Base-by-base conservation (phyloP, 176 grass and related monocot genomes). In the Oryza coarctata region DNA sequence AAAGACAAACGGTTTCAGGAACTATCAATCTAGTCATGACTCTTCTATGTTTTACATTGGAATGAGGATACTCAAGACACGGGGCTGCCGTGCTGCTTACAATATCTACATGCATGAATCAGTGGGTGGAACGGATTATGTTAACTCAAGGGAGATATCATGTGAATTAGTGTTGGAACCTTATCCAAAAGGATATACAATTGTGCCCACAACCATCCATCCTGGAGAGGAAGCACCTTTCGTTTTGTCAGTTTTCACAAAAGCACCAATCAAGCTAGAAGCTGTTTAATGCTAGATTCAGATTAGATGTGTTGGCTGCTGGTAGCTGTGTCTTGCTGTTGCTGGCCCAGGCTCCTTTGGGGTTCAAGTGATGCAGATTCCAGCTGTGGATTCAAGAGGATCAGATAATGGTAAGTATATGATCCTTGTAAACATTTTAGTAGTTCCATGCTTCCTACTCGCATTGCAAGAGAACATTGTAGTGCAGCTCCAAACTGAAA, bases 41-140 rank as follows among this genome's bases (percentile, higher is more conserved):
- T 95, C 93, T 39, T 92, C 93, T 32, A 92, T 99, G 93, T 99
- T 95, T 68, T 99, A 93, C 71, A 95, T 99, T 50, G 96, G 96
- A 88, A 86, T 95, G 96, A 87, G 96, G 85, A 99, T 99, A 91
- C 93, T 99, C 65, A 99, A 99, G 84, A 99, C 96, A 74, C 79
- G 88, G 62, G 96, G 96, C 41, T 88, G 85, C 12, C 93, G 93
- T 52, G 96, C 96, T 80, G 91, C 96, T 79, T 99, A 95, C 74
- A 99, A 99, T 89, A 99, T 99, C 85, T 99, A 99, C 83, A 88
- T 99, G 87, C 96, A 99, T 87, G 96, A 99, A 85, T 95, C 93
- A 20, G 96, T 88, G 22, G 96, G 96, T 12, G 96, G 96, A 77
- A 95, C 96, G 65, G 96, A 99, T 88, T 99, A 99, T 20, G 93